These are phyloP conservation scores for Mycena capillaripes DNA, from an alignment of 768 basidiomycete genomes.

Conservation along the genomic window DNA sequence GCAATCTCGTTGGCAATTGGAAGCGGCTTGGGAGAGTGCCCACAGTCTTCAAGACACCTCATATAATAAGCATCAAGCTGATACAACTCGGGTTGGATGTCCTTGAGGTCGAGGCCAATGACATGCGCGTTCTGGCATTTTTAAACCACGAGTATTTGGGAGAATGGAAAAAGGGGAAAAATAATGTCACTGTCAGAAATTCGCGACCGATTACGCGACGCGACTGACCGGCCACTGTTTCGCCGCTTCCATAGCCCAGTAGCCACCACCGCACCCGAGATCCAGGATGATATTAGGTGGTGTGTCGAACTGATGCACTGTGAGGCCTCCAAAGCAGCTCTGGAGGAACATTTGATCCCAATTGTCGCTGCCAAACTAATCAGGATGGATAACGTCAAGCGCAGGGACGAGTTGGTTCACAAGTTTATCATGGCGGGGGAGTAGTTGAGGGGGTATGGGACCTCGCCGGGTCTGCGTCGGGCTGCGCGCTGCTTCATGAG, in stretches of 20 bases:
- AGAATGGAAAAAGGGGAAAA: too few species aligned
- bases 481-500: conserved; percentile 54
- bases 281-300: conserved; percentile 72
- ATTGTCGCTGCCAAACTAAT: conserved; percentile 64
- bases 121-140: conserved; percentile 61
- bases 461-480: conserved; percentile 60
- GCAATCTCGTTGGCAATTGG: conserved; percentile 51
- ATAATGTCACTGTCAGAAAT: neutral
- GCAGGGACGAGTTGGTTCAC: conserved; percentile 53
- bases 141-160: too few species aligned
- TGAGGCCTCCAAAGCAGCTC: conserved; percentile 61
- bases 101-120: conserved; percentile 70
- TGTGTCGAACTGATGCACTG: conserved; percentile 65
- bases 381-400: conserved; percentile 15
- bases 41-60: conserved; percentile 31
- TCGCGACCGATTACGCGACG: conserved; percentile 3
- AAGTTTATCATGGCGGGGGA: conserved; percentile 64
- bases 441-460: conserved; percentile 72
- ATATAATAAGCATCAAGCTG: conserved; percentile 45
- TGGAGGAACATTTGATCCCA: conserved; percentile 80
- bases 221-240: conserved; percentile 70
- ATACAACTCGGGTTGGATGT: conserved; percentile 67
- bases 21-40: conserved; percentile 10
- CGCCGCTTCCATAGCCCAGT: conserved; percentile 80
- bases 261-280: conserved; percentile 79